Conservation (phyloP, 495 filamentous ascomycete species). For the Gamarada debralockiae region DNA sequence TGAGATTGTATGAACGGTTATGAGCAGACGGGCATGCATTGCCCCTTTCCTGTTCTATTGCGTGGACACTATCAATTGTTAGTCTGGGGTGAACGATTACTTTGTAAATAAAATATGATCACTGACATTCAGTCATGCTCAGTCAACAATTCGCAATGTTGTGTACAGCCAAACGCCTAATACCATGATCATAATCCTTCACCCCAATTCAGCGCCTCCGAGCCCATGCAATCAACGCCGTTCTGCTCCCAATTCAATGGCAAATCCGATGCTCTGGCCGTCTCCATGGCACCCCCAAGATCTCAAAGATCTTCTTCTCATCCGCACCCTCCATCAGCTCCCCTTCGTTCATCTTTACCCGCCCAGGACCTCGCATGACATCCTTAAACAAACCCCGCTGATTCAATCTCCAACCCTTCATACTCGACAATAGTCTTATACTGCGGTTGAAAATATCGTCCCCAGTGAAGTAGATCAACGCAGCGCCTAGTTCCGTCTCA, state of each 20-base stretch:
- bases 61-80: no score
- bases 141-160: no score
- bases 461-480: slow-evolving; percentile 92
- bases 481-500: slow-evolving; percentile 76
- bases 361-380: slow-evolving; percentile 41
- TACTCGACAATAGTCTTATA: slow-evolving; percentile 75
- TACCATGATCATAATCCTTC: no score
- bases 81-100: no score
- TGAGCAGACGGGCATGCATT: no score
- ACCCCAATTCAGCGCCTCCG: no score
- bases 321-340: slow-evolving; percentile 69
- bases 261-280: slow-evolving; percentile 78
- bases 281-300: slow-evolving; percentile 85
- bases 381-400: slow-evolving; percentile 78
- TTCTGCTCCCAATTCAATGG: slow-evolving; percentile 30
- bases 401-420: slow-evolving; percentile 83
- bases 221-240: no score
- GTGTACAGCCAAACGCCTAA: no score
- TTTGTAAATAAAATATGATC: no score
- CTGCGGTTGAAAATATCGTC: slow-evolving; percentile 97
- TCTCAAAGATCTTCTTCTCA: slow-evolving; percentile 83
- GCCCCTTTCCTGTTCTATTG: no score
- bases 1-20: no score
- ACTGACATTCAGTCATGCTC: no score
- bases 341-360: slow-evolving; percentile 64